Evolutionary conservation across 2,329 filamentous ascomycete genomes (phyloP).

Genomic region (Pseudonectria foliicola): DNA sequence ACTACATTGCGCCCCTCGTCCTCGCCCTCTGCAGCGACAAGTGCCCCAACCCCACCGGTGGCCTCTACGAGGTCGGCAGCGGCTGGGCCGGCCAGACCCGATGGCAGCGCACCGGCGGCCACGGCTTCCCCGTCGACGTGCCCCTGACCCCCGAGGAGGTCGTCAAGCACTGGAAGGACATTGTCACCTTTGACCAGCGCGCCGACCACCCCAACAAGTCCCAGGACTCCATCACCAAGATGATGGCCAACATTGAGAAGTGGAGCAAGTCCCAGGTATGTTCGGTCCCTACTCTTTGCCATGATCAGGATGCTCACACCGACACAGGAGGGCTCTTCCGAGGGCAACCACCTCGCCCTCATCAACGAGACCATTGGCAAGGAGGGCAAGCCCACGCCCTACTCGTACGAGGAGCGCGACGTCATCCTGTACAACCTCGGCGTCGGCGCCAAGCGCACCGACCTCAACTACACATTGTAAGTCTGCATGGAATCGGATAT

Average conservation of each 20-base stretch:
- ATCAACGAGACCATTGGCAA: conserved; percentile 71
- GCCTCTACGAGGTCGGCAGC: conserved; percentile 88
- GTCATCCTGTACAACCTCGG: conserved; percentile 94
- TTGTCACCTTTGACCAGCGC: conserved; percentile 80
- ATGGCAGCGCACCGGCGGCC: conserved; percentile 87
- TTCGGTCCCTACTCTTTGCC: conserved; percentile 16
- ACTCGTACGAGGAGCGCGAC: conserved; percentile 78
- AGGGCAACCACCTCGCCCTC: conserved; percentile 60
- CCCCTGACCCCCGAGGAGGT: conserved; percentile 80
- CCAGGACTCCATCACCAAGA: conserved; percentile 69
- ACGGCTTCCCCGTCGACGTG: conserved; percentile 85
- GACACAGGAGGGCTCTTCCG: conserved; percentile 19
- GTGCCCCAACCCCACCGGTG: conserved; percentile 76
- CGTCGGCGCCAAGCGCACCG: conserved; percentile 81
- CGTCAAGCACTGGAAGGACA: conserved; percentile 64
- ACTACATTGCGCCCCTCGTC: conserved; percentile 93
- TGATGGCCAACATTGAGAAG: conserved; percentile 79
- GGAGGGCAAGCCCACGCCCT: conserved; percentile 65
- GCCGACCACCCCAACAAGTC: conserved; percentile 79
- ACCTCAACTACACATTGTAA: conserved; percentile 76
- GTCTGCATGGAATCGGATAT: too few relatives aligned
- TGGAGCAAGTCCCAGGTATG: conserved; percentile 57
- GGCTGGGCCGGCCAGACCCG: conserved; percentile 89
- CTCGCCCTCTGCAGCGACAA: conserved; percentile 79
- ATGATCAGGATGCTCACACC: conserved; percentile 13